Percentiles rank a stretch among this genome's conserved stretches.
phyloP scores from a whole-genome alignment of 306 rosid genomes.

The Alnus glutinosa region DNA sequence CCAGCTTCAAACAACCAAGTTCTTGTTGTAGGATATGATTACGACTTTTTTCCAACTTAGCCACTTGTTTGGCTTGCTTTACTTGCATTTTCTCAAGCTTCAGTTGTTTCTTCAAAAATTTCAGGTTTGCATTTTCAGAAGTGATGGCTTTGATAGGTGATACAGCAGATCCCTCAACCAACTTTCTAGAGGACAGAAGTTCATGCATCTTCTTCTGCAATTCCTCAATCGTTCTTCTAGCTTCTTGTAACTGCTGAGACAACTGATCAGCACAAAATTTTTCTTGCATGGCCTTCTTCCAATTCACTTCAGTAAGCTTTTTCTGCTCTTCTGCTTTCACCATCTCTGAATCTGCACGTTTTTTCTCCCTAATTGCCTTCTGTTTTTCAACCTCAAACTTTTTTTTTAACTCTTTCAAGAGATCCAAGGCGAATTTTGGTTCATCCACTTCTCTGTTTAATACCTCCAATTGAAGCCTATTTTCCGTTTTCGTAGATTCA shows the following conservation, averaged over 20 bases:
- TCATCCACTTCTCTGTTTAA: slow-evolving; percentile 20
- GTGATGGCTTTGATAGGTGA: slow-evolving; percentile 30
- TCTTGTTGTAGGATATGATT: slow-evolving; percentile 45
- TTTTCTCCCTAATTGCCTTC: slow-evolving; percentile 45
- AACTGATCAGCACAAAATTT: slow-evolving; percentile 53
- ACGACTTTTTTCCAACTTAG: slow-evolving; percentile 58
- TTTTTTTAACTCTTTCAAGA: slow-evolving; percentile 30
- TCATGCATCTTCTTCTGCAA: slow-evolving; percentile 48
- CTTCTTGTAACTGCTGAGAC: slow-evolving; percentile 53
- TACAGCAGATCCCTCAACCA: slow-evolving; percentile 35
- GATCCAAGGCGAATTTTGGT: slow-evolving; percentile 31
- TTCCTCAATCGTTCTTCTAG: slow-evolving; percentile 46
- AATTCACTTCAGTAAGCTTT: slow-evolving; percentile 50
- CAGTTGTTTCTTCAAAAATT: slow-evolving; percentile 59
- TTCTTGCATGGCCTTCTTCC: slow-evolving; percentile 58
- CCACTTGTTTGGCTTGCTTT: slow-evolving; percentile 55
- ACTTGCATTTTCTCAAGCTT: slow-evolving; percentile 62
- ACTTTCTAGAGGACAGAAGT: slow-evolving; percentile 46
- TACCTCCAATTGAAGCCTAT: slow-evolving; percentile 10
- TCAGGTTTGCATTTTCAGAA: slow-evolving; percentile 42
- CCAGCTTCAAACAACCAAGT: slow-evolving; percentile 57
- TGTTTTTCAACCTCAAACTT: slow-evolving; percentile 49
- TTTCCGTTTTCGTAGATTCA: slow-evolving; percentile 11
- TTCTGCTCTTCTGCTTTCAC: slow-evolving; percentile 49
- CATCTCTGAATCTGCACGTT: slow-evolving; percentile 42